A percentile compares a stretch with the other conserved stretches of the same genome.
phyloP scores from a whole-genome alignment of 257 asterid species.

The Petunia axillaris region DNA sequence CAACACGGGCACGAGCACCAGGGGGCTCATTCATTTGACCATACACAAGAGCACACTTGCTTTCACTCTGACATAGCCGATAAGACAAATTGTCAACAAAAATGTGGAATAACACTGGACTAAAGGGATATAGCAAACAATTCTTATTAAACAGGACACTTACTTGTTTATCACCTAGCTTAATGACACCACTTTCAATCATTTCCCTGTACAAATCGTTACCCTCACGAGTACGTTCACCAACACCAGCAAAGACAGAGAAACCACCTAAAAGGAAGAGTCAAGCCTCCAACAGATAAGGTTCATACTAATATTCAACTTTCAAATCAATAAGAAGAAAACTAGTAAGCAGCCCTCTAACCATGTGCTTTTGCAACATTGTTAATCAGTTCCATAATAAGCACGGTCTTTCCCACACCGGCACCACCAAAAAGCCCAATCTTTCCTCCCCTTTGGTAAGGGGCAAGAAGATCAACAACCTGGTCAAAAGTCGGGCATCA shows the following conservation, averaged over 20 bases:
- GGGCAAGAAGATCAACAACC: conserved; percentile 98
- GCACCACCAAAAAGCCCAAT: conserved; percentile 99
- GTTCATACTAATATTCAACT: not conserved
- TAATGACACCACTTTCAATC: conserved; percentile 99
- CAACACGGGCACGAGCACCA: conserved; percentile 99
- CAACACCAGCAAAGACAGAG: conserved; percentile 99
- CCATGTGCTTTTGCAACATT: conserved; percentile 98
- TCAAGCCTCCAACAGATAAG: not conserved
- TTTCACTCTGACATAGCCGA: conserved; percentile 59
- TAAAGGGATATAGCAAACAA: not conserved
- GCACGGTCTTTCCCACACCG: conserved; percentile 95
- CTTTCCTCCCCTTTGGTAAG: conserved; percentile 98
- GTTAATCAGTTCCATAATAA: conserved; percentile 95
- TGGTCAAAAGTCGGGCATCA: conserved; percentile 25
- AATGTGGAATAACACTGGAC: not conserved
- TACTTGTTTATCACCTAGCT: conserved; percentile 98
- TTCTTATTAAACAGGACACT: conserved; percentile 16
- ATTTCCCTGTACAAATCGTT: conserved; percentile 97
- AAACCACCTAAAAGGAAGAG: conserved; percentile 76
- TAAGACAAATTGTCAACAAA: conserved; percentile 10
- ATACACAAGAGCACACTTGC: conserved; percentile 96
- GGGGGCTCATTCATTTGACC: conserved; percentile 99
- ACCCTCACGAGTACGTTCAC: conserved; percentile 99
- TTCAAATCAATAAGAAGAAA: not conserved
- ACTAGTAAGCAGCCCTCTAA: conserved; percentile 37